Percentiles rank a stretch among this genome's conserved stretches.
Evolutionary conservation across 768 basidiomycete genomes (phyloP).

Genomic region (Calocera viscosa): DNA sequence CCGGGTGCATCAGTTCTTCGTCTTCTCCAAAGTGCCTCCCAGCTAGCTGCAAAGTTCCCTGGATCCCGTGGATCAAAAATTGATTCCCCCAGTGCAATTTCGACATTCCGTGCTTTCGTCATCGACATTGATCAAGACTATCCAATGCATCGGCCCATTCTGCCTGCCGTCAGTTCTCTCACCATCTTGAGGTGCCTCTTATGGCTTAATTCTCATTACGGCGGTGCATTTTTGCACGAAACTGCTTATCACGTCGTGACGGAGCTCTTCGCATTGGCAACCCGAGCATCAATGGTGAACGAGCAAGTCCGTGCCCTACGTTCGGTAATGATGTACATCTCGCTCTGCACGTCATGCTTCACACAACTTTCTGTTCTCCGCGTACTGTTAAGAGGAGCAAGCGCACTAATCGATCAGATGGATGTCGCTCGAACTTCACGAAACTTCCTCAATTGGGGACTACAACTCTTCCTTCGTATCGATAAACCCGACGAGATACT

Average conservation of each 20-base stretch:
- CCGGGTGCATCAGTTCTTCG: conserved; percentile 38
- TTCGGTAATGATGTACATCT: conserved; percentile 59
- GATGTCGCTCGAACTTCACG: conserved; percentile 60
- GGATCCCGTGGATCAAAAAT: neutral
- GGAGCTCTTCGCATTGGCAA: conserved; percentile 53
- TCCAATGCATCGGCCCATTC: conserved; percentile 48
- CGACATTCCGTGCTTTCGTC: neutral
- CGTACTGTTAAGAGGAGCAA: conserved; percentile 52
- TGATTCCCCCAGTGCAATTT: neutral
- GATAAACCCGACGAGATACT: neutral
- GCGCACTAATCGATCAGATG: conserved; percentile 49
- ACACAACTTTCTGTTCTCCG: conserved; percentile 49
- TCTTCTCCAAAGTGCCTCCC: conserved; percentile 26
- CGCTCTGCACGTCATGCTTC: conserved; percentile 46
- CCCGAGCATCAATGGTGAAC: conserved; percentile 59
- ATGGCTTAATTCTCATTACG: conserved; percentile 43
- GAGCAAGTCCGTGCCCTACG: conserved; percentile 70
- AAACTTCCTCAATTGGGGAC: conserved; percentile 68
- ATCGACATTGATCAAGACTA: conserved; percentile 29
- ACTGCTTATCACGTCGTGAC: conserved; percentile 69
- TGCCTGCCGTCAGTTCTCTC: conserved; percentile 43
- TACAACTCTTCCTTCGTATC: conserved; percentile 24
- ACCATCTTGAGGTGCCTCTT: conserved; percentile 43
- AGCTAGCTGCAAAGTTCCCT: neutral
- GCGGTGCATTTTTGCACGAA: conserved; percentile 37